Base-by-base conservation (phyloP, 305 asterid species). In the Rubia occidens region DNA sequence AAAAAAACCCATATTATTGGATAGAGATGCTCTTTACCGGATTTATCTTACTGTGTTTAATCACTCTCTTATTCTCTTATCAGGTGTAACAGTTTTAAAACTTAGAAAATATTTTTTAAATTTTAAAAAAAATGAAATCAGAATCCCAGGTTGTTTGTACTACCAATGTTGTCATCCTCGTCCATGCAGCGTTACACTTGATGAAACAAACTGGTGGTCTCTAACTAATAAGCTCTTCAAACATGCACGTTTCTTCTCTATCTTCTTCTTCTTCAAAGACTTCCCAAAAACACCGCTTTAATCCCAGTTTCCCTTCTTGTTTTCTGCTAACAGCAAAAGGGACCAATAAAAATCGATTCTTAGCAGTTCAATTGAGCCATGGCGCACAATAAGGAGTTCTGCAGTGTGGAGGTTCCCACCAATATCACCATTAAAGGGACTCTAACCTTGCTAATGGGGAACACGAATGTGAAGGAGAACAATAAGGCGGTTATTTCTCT, bases 391-490 rank as follows among this genome's bases (percentile, higher is more conserved):
- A 66, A 68, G 9, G 64, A 62, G 20, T 21, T 37, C 1, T 29
- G 24, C 65, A 10, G 43, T 40, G 67, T 17, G 44, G 67, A 76
- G 49, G 24, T 56, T 26, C 74, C 75, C 10, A 26, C 60, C 26
- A 72, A 73, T 21, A 72, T 76, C 37, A 73, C 80, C 66, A 79
- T 79, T 6, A 79, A 79, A 71, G 83, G 83, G 35, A 67, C 70
- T 9, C 76, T 79, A 10, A 59, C 75, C 53, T 73, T 73, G 75
- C 68, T 79, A 56, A 73, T 79, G 74, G 83, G 64, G 64, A 66
- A 71, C 53, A 49, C 71, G 4, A 60, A 65, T 24, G 67, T 35
- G 7, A 49, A 40, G 67, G 60, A 64, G 47, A 64, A 11, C 21
- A 66, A 65, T 15, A 77, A 37, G 72, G 53, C 54, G 32, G 71